These are phyloP conservation scores for Apiospora kogelbergensis DNA, from an alignment of 2,329 filamentous ascomycete genomes.

Conservation along the genomic window DNA sequence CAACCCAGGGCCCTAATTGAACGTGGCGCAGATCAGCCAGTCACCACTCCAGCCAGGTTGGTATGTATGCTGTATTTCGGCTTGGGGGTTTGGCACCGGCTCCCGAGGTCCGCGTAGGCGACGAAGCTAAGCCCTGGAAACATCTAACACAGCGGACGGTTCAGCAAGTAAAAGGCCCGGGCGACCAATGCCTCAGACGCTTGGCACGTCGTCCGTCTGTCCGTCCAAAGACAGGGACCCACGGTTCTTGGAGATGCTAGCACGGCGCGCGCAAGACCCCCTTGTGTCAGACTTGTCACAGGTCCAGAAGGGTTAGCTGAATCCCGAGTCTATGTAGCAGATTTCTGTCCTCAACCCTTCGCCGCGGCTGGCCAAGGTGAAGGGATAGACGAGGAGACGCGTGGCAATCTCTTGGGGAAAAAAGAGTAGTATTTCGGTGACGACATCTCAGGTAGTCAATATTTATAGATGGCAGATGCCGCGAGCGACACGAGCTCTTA, in stretches of 20 bases:
- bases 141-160: slow-evolving; percentile 1
- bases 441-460: background rate
- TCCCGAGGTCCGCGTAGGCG: background rate
- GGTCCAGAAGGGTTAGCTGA: background rate
- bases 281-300: slow-evolving; percentile 1
- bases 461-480: background rate
- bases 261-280: background rate
- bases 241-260: background rate
- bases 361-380: background rate
- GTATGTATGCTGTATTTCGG: too few relatives aligned
- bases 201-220: background rate
- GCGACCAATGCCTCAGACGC: background rate
- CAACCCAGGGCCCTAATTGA: background rate
- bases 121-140: background rate
- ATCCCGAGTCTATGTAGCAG: background rate
- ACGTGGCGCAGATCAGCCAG: background rate
- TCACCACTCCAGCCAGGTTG: background rate
- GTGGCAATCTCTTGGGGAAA: background rate
- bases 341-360: background rate
- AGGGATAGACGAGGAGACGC: background rate
- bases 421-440: background rate
- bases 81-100: background rate
- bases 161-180: background rate
- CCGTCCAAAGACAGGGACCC: background rate
- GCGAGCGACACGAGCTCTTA: background rate